These are phyloP conservation scores for Acacia confusa DNA, from an alignment of 306 rosid species.

Conservation along the genomic window DNA sequence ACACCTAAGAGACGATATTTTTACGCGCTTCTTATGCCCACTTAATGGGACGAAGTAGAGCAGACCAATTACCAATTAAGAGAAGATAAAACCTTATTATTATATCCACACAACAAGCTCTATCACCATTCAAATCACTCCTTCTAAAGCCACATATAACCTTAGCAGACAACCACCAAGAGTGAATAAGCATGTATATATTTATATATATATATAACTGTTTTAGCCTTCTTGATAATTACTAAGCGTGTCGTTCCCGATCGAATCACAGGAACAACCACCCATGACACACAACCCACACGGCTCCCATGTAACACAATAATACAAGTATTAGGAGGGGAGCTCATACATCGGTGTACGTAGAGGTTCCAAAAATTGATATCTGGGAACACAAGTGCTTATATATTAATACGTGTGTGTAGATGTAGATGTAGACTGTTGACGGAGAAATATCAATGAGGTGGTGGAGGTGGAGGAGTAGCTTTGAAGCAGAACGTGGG, in stretches of 20 bases:
- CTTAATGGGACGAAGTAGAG: too few relatives aligned
- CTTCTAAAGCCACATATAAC: too few relatives aligned
- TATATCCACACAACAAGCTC: not conserved
- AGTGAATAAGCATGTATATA: not conserved
- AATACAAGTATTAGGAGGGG: not conserved
- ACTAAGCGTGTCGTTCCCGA: not conserved
- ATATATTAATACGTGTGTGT: too few relatives aligned
- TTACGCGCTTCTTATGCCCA: too few relatives aligned
- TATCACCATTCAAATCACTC: too few relatives aligned
- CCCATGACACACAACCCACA: not conserved
- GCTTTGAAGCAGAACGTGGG: constrained; percentile 32
- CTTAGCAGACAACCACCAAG: too few relatives aligned
- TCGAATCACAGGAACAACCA: not conserved
- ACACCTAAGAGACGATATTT: not conserved
- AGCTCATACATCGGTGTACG: not conserved
- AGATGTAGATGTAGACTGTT: not conserved
- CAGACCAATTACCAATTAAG: not conserved
- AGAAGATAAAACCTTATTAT: not conserved
- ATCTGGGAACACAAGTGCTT: not conserved
- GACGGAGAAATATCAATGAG: not conserved
- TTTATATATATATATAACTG: not conserved
- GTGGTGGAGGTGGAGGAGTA: not conserved
- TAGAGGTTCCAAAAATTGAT: not conserved
- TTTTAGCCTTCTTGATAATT: too few relatives aligned
- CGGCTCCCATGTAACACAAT: not conserved